Evolutionary conservation across 2,329 filamentous ascomycete species (phyloP).

Genomic region (Exophiala viscosa): DNA sequence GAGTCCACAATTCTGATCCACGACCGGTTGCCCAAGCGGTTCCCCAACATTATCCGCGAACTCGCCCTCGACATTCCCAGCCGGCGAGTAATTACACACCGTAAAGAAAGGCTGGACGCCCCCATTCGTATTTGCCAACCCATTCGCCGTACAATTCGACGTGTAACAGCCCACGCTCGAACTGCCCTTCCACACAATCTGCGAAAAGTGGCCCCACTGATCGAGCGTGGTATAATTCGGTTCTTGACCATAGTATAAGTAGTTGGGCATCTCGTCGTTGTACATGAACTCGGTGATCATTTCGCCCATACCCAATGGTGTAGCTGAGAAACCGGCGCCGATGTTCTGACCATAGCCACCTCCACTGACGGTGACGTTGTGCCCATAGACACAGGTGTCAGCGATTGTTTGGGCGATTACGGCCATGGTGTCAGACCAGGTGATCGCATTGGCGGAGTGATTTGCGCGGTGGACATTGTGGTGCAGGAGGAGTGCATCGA

Average conservation of each 20-base stretch:
- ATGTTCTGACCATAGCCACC: conserved; percentile 88
- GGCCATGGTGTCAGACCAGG: conserved; percentile 63
- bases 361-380: conserved; percentile 58
- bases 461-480: conserved; percentile 85
- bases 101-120: conserved; percentile 61
- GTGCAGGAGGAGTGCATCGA: conserved; percentile 51
- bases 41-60: conserved; percentile 18
- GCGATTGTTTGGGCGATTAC: conserved; percentile 62
- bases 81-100: conserved; percentile 79
- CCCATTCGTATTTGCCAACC: conserved; percentile 41
- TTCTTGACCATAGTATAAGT: conserved; percentile 51
- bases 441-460: conserved; percentile 65
- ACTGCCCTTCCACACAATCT: conserved; percentile 67
- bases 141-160: conserved; percentile 38
- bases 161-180: conserved; percentile 50
- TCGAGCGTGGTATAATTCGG: conserved; percentile 61
- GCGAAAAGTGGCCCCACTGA: conserved; percentile 69
- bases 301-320: conserved; percentile 47
- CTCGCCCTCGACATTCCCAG: conserved; percentile 38
- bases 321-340: conserved; percentile 57
- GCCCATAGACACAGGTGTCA: conserved; percentile 64
- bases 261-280: conserved; percentile 66
- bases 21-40: conserved; percentile 11
- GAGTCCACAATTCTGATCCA: conserved; percentile 11
- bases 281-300: conserved; percentile 83